phyloP scores from a whole-genome alignment of 495 filamentous ascomycete species.

The Trypethelium eluteriae region DNA sequence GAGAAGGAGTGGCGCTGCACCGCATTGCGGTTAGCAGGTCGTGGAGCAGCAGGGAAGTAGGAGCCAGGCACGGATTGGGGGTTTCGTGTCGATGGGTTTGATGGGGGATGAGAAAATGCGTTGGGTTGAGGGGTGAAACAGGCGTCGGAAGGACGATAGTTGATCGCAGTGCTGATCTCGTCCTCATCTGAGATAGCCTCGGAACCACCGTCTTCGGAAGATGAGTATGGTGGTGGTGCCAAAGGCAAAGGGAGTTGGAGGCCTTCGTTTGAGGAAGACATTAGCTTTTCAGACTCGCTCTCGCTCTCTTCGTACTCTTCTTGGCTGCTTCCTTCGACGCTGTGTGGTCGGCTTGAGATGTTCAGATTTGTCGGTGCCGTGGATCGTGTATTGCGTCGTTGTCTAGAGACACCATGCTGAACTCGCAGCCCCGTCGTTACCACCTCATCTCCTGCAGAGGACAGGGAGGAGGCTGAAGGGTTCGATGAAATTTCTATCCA shows the following conservation, averaged over 20 bases:
- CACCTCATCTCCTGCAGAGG: slow-evolving; percentile 75
- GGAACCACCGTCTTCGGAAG: slow-evolving; percentile 18
- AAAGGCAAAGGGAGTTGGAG: slow-evolving; percentile 38
- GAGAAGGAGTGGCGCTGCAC: slow-evolving; percentile 36
- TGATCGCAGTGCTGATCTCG: slow-evolving; percentile 74
- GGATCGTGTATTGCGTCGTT: slow-evolving; percentile 50
- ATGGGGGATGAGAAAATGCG: slow-evolving; percentile 78
- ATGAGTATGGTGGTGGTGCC: slow-evolving; percentile 12
- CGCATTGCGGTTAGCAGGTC: slow-evolving; percentile 31
- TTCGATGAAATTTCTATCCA: slow-evolving; percentile 95
- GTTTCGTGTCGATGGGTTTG: slow-evolving; percentile 35
- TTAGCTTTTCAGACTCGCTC: slow-evolving; percentile 71
- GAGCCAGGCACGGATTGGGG: slow-evolving; percentile 37
- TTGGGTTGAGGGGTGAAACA: slow-evolving; percentile 81
- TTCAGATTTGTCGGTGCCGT: slow-evolving; percentile 33
- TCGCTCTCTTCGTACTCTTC: slow-evolving; percentile 86
- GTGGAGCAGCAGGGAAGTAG: slow-evolving; percentile 31
- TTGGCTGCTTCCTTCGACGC: slow-evolving; percentile 62
- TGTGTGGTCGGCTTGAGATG: slow-evolving; percentile 27
- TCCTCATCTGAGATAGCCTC: slow-evolving; percentile 69
- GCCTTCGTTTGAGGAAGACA: slow-evolving; percentile 80
- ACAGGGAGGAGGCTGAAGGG: slow-evolving; percentile 84
- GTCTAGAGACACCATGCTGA: slow-evolving; percentile 44
- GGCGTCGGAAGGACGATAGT: slow-evolving; percentile 47
- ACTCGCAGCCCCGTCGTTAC: slow-evolving; percentile 78